Evolutionary conservation across 2,329 filamentous ascomycete species (phyloP), one percentile per base, ranked within the genome.

Genomic region (Clonostachys solani): DNA sequence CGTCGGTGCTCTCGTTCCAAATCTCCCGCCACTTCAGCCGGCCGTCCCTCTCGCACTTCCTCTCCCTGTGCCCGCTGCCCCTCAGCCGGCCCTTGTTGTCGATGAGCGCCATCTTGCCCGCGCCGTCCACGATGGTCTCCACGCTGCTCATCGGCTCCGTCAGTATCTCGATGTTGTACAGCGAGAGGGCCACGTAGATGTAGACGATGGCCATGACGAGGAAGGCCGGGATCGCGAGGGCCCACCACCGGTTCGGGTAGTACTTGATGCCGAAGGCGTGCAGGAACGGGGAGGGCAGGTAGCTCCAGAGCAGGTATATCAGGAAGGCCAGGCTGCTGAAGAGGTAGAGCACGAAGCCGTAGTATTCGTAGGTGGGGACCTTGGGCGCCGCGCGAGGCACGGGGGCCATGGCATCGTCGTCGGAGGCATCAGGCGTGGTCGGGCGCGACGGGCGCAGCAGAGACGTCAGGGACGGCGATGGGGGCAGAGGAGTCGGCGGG

Each of bases 331-430:
- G 74, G 18, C 86, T 89, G 52, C 87, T 92, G 61, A 92, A 89
- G 37, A 99, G 79, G 71, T 99, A 97, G 44, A 99, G 80, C 46
- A 95, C 92, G 69, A 99, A 99, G 63, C 94, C 94, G 65, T 97
- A 97, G 80, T 97, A 99, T 65, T 99, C 94, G 72, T 99, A 97
- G 0, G 94, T 99, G n/a, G 94, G 94, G 3, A 99, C 92, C 63
- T 94, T 91, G 2, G 94, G 94, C 46, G 86, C 86, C 2, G 91
- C 92, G 47, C 90, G 86, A 6, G 92, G 89, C 16, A 96, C 82
- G 43, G 91, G 87, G 10, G 9, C 35, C 12, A 45, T 19, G 34
- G 48, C 42, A 37, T 97, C 92, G 55, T 92, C 87, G 67, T 95
- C 92, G 1, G 89, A 95, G 37, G 86, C 89, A 61, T 96, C 92